Evolutionary conservation across 2,329 filamentous ascomycete species (phyloP), one percentile per base, ranked within the genome.

Genomic region (Acrocalymma vagum): DNA sequence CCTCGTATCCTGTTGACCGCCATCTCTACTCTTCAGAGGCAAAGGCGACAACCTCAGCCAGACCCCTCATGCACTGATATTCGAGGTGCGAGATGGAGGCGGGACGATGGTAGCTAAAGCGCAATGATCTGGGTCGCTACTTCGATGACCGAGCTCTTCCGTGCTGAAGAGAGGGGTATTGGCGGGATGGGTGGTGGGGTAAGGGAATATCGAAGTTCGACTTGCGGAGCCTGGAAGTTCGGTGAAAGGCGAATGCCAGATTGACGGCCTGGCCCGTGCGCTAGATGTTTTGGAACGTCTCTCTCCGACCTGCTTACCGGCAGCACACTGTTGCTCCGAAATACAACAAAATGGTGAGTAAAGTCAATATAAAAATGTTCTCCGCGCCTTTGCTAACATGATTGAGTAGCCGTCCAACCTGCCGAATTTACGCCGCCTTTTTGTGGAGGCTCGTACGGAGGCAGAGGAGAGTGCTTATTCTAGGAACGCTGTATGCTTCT

Each of bases 1-100:
- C 88, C 92, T 70, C 88, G 86, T 72, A 99, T 94, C 72, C 93
- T 88, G 77, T 94, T 97, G 71, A 97, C 93, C 68, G 94, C 93
- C 90, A 95, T 96, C 62, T 63, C 68, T 68, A 49, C 53, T 44
- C 42, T 55, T 62, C 42, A 58, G 40, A 48, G 45, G 56, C 42
- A 55, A 46, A 63, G 58, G 54, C 47, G 52, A 60, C 58, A 49
- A 54, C 58, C 55, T 51, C 53, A 52, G 54, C 46, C 53, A 56
- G 48, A 55, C 60, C 67, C 67, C 63, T 71, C 68, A 61, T 65
- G 41, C 55, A 62, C 47, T 40, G 31, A 35, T 43, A 43, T 21
- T 17, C 38, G 38, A 34, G 42, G 42, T 36, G 44, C 29, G 30
- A 36, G 38, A 28, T 26, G 39, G 25, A 29, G 38, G 17, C 18